phyloP scores from a whole-genome alignment of 768 basidiomycete genomes.

The Lactifluus hygrophoroides region DNA sequence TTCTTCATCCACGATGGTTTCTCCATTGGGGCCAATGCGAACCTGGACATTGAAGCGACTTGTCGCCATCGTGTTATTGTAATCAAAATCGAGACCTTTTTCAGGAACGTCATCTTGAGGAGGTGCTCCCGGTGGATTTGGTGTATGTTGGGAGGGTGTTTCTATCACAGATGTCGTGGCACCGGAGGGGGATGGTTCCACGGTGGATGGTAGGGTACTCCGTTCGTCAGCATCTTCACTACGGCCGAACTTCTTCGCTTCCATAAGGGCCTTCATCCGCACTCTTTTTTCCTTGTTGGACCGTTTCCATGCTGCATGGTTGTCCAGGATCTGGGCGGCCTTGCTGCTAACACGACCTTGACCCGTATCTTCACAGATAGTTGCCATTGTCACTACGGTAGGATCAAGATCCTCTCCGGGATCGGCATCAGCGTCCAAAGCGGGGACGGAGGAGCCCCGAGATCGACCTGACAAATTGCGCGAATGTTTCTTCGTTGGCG shows the following conservation, averaged over 20 bases:
- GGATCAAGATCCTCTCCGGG: conserved; percentile 76
- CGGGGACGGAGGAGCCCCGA: conserved; percentile 37
- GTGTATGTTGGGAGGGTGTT: neutral
- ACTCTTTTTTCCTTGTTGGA: conserved; percentile 58
- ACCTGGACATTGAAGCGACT: conserved; percentile 81
- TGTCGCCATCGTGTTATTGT: conserved; percentile 50
- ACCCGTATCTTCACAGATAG: conserved; percentile 68
- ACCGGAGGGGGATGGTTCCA: neutral
- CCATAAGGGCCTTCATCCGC: conserved; percentile 53
- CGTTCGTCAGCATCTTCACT: conserved; percentile 39
- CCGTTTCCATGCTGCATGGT: conserved; percentile 65
- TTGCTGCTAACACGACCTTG: conserved; percentile 74
- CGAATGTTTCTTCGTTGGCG: conserved; percentile 4
- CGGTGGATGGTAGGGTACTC: conserved; percentile 12
- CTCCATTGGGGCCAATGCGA: conserved; percentile 78
- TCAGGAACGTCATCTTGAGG: conserved; percentile 34
- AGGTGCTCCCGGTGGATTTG: conserved; percentile 7
- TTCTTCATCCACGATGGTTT: conserved; percentile 80
- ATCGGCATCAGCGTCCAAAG: conserved; percentile 49
- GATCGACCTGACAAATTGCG: conserved; percentile 21
- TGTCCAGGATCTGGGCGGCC: conserved; percentile 59
- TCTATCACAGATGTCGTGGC: neutral
- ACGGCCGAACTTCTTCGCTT: conserved; percentile 67
- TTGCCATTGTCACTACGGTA: conserved; percentile 76
- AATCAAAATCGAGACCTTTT: conserved; percentile 55